Evolutionary conservation across 2,329 filamentous ascomycete genomes (phyloP).

Genomic region (Aspergillaceae sp.): DNA sequence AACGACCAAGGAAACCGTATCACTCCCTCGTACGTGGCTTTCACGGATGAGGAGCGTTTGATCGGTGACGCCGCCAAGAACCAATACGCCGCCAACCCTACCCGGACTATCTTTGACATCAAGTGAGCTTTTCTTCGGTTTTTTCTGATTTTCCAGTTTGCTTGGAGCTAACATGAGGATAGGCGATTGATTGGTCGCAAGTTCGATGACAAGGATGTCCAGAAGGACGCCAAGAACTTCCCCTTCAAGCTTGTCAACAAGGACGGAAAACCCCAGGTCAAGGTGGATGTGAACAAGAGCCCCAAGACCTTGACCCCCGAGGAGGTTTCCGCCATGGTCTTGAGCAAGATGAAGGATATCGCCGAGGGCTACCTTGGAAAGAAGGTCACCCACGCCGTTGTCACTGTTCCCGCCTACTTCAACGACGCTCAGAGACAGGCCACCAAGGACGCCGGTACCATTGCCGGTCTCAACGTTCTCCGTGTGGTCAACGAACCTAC

Average conservation of each 20-base stretch:
- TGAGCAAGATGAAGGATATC: constrained; percentile 60
- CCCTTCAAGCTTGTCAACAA: constrained; percentile 90
- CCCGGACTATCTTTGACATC: constrained; percentile 68
- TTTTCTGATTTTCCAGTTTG: neutral
- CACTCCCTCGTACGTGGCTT: constrained; percentile 89
- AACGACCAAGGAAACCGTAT: constrained; percentile 98
- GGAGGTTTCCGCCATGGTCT: constrained; percentile 59
- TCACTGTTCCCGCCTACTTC: constrained; percentile 96
- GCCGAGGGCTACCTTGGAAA: constrained; percentile 55
- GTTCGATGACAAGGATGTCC: constrained; percentile 74
- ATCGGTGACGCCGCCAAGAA: constrained; percentile 98
- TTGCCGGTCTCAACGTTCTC: constrained; percentile 88
- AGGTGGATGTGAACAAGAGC: constrained; percentile 52
- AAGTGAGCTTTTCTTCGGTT: constrained; percentile 54
- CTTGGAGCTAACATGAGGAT: constrained; percentile 22
- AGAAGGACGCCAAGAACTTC: constrained; percentile 95
- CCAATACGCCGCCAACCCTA: constrained; percentile 74
- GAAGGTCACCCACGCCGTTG: constrained; percentile 58
- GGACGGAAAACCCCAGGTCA: constrained; percentile 79
- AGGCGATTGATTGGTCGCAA: constrained; percentile 82
- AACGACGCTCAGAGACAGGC: constrained; percentile 96
- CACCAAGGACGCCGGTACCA: constrained; percentile 87
- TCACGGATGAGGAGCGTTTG: constrained; percentile 92
- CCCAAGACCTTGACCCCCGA: constrained; percentile 58
- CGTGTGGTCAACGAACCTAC: constrained; percentile 96